Base-by-base conservation (phyloP, 2,329 filamentous ascomycete species). In the Xylariomycetidae sp. region DNA sequence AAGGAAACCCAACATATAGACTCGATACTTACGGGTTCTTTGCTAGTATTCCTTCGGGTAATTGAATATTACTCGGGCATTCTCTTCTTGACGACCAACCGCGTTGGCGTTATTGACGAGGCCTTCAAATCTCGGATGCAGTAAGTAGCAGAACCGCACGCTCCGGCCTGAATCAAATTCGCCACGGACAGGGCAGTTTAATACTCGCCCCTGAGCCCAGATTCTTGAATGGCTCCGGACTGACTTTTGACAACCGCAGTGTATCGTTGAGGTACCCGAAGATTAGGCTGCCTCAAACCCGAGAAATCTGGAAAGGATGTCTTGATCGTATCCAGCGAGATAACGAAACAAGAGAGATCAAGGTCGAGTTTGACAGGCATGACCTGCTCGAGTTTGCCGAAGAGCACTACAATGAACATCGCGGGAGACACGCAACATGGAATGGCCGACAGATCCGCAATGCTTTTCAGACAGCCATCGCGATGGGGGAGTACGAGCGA, bases 381-480 rank as follows among this genome's bases (percentile, higher is more conserved):
- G 25, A 25, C 10, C 22, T 44, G 7, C 22, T 43, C n/a, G 32
- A 32, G 5, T 44, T 44, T 9, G 42, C 42, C 2, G 29, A 34
- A 17, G 24, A 30, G 16, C 39, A 44, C 25, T 44, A 37, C 25
- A 23, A 38, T 2, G 19, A 37, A 16, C 19, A 40, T 10, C 15
- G 20, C 12, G 25, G 29, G 26, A 38, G 26, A 14, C 26, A 25
- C 10, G 31, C 26, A 10, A 42, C 25, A 15, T 50, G 25, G 45
- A 53, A 53, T 34, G 50, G 46, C 13, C 40, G 49, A 8, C 48
- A 52, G 34, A 54, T 54, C 28, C 44, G 47, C 14, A 54, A 52
- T 30, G 47, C 45, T 1, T 39, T 54, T 39, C 47, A 46, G 35
- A 49, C 47, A 8, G 46, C 46, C 14, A 44, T 44, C 16, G 41